Percentiles rank a stretch among this genome's conserved stretches.
These are phyloP conservation scores for Astrocystis sublimbata DNA, from an alignment of 495 filamentous ascomycete genomes.

Conservation along the genomic window DNA sequence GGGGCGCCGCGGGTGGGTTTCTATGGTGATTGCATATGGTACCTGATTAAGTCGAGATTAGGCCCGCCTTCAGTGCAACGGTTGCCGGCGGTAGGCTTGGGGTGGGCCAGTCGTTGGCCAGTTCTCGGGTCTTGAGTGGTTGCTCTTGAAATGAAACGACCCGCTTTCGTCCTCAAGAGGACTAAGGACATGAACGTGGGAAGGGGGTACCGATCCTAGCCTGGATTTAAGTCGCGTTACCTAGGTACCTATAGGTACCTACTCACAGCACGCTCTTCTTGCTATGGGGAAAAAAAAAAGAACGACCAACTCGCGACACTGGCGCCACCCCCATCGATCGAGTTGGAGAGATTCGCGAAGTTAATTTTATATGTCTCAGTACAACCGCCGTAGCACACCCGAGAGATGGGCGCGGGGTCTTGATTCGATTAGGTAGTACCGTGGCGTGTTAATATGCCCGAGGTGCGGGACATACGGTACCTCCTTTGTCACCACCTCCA, in stretches of 20 bases:
- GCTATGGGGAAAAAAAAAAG: too few relatives aligned
- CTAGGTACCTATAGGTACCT: too few relatives aligned
- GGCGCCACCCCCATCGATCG: not conserved
- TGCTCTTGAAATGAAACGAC: slow-evolving; percentile 11
- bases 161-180: slow-evolving; percentile 9
- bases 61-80: slow-evolving; percentile 15
- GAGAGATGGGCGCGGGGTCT: not conserved
- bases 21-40: slow-evolving; percentile 14
- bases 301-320: not conserved
- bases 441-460: not conserved
- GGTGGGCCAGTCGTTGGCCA: too few relatives aligned
- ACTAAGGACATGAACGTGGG: slow-evolving; percentile 14
- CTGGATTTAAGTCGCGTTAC: not conserved
- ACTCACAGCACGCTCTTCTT: too few relatives aligned
- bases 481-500: too few relatives aligned
- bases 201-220: slow-evolving; percentile 14
- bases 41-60: slow-evolving; percentile 13
- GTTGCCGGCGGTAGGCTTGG: slow-evolving; percentile 13
- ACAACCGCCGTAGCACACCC: not conserved
- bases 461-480: too few relatives aligned
- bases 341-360: not conserved
- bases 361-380: not conserved
- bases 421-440: not conserved
- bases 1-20: not conserved
- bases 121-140: slow-evolving; percentile 4